Percentiles rank a stretch among this genome's conserved stretches.
Evolutionary conservation across 306 rosid genomes (phyloP).

Genomic region (Quercus engelmannii): DNA sequence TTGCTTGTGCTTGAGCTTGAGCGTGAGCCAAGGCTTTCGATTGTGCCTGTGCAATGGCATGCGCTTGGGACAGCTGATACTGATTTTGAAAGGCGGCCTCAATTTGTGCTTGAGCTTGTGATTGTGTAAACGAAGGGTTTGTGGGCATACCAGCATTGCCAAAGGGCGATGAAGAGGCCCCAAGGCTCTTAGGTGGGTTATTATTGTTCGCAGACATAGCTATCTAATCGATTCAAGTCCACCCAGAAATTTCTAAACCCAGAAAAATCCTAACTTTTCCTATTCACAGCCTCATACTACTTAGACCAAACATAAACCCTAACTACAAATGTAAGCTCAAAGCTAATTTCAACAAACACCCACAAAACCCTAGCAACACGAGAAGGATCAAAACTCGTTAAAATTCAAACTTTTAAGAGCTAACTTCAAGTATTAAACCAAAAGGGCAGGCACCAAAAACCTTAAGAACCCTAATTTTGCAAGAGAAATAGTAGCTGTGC

Average conservation of each 20-base stretch:
- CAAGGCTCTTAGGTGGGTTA: slow-evolving; percentile 77
- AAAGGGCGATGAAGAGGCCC: slow-evolving; percentile 73
- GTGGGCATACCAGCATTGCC: slow-evolving; percentile 67
- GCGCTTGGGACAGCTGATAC: slow-evolving; percentile 81
- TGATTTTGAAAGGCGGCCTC: slow-evolving; percentile 77
- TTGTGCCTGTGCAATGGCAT: slow-evolving; percentile 93
- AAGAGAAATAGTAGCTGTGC: neutral
- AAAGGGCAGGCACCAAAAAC: neutral
- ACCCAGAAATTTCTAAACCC: slow-evolving; percentile 24
- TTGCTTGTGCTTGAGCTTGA: slow-evolving; percentile 71
- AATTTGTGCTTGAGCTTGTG: slow-evolving; percentile 67
- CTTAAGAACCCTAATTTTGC: slow-evolving; percentile 3
- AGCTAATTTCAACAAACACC: neutral
- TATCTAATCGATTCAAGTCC: slow-evolving; percentile 37
- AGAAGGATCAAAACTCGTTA: neutral
- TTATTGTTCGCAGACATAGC: slow-evolving; percentile 89
- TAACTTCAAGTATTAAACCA: neutral
- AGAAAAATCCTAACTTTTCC: slow-evolving; percentile 29
- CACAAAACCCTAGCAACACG: slow-evolving; percentile 15
- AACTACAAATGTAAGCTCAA: neutral
- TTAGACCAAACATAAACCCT: neutral
- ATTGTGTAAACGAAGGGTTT: slow-evolving; percentile 63
- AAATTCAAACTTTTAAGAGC: slow-evolving; percentile 4
- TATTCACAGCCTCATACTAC: slow-evolving; percentile 6
- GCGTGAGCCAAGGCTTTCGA: slow-evolving; percentile 72